Evolutionary conservation across 1,284 basidiomycete species (phyloP), one percentile per base, ranked within the genome.

Genomic region (Ustilago bromivora): DNA sequence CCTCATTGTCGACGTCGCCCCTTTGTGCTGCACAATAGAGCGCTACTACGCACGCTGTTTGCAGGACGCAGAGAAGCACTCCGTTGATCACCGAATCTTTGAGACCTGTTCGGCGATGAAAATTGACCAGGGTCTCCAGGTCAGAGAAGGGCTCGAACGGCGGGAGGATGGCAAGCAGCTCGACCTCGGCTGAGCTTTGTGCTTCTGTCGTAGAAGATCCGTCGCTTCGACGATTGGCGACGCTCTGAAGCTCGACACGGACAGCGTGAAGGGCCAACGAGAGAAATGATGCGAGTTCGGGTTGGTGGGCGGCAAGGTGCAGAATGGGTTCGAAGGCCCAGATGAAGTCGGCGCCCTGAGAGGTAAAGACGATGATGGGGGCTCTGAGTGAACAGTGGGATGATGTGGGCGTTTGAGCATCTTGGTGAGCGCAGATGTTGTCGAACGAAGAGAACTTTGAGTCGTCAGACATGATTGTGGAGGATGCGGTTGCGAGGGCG

Each of bases 271-370:
- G 53, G n/a, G 75, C 66, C 17, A 70, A 36, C 4, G 70, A 63
- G 19, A 77, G 46, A 38, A 70, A 77, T 11, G 75, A 47, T n/a
- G 71, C 52, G 23, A 77, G 66, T 17, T 59, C 43, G 15, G 66
- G 40, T 36, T 63, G 58, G 13, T 53, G 55, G 11, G 40, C 53
- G 0, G 66, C 54, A 12, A 77, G 66, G 4, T 23, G 43, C 0
- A 77, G 17, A 38, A 77, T 63, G 36, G 41, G n/a, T 11, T 77
- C 66, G 34, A 73, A 70, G 43, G 35, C 54, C n/a, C n/a, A 47
- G 11, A 70, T 57, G 32, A 73, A 77, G 56, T 73, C 66, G 19
- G 70, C 72, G 35, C 75, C 75, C 43, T 77, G 75, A 19, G 75
- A 77, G 54, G 66, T 67, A 17, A 77, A 77, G 60, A 77, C 46